Base-by-base conservation (phyloP, 441 rosid species). In the Manihot esculenta region DNA sequence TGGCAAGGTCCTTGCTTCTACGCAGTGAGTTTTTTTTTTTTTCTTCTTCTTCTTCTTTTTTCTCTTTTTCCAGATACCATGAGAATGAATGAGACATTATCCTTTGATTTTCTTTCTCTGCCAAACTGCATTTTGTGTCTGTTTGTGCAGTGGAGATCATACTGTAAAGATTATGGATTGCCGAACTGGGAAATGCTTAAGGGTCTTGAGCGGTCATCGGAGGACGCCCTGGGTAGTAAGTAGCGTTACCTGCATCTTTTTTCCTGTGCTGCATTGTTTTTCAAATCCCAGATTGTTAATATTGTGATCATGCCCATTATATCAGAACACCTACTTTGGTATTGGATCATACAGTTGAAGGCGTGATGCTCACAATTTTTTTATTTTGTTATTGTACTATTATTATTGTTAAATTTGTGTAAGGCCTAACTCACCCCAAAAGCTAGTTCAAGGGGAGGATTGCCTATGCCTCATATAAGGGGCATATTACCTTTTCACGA, bases 201-300 rank as follows among this genome's bases (percentile, higher is more conserved):
- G 83, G 81, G 96, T 87, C 44, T 78, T 92, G 77, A 81, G 69
- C 49, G 96, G 97, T 76, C 97, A 92, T 80, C 81, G 86, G 68
- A 82, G 93, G 76, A 92, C 96, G 13, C 97, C 96, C 12, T 92
- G 96, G 97, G 97, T 92, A 91, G 97, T 92, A 77, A 85, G 96
- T 79, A 68, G 59, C 54, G 20, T 41, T 10, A 41, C 24, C 51
- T 33, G 10, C 41, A 71, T n/a, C n/a, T 50, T 63, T 18, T 21
- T 62, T 5, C 76, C 1, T 41, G 65, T 7, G 7, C 9, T 38
- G 42, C 8, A 38, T 38, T 38, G 38, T 33, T 38, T 38, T 7
- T 38, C 7, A 38, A 5, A 38, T 38, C 42, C 42, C 42, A 5
- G 42, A 38, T 38, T 38, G 33, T 38, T 5, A 38, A 38, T 38